Evolutionary conservation across 2,329 filamentous ascomycete genomes (phyloP), one percentile per base, ranked within the genome.

Genomic region (Exophiala calicioides): DNA sequence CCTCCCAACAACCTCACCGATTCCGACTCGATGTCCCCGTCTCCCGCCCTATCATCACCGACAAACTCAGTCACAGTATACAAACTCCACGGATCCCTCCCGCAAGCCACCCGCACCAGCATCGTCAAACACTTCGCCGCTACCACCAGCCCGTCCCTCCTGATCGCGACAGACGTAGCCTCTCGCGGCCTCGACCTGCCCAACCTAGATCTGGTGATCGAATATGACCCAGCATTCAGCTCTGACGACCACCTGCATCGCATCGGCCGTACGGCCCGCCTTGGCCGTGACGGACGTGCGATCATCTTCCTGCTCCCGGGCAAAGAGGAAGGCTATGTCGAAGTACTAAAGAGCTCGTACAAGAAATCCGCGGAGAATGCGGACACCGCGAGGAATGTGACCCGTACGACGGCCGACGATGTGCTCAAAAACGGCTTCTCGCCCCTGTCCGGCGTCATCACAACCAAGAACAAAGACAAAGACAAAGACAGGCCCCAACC

Each of bases 151-250:
- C 85, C 91, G 0, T 85, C 86, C 0, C 81, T 98, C 3, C 79
- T 98, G 12, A 80, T 98, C 55, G 95, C 90, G 58, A 98, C 93
- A 1, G 93, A 98, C 62, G 93, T 98, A 39, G 89, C 93, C 9
- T 93, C 93, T 15, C 88, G 93, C 63, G 93, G 93, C 72, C 82
- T 98, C 31, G 93, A 98, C 74, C 81, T 98, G 12, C 91, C 91
- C 1, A 91, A 93, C 39, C 88, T 98, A 40, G 93, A 98, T 65
- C 77, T 96, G 15, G 90, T 98, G 38, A 80, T 98, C 46, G 93
- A 98, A 66, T 97, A 95, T 64, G 93, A 98, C 63, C 90, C 93
- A 0, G 88, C 93, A 2, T 97, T 97, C 69, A 89, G 86, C 63
- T 84, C 89, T 18, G 87, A 90, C 51, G 93, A 98, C 66, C 93